Evolutionary conservation across 2,329 filamentous ascomycete genomes (phyloP).

Genomic region (Stachybotrys elegans): DNA sequence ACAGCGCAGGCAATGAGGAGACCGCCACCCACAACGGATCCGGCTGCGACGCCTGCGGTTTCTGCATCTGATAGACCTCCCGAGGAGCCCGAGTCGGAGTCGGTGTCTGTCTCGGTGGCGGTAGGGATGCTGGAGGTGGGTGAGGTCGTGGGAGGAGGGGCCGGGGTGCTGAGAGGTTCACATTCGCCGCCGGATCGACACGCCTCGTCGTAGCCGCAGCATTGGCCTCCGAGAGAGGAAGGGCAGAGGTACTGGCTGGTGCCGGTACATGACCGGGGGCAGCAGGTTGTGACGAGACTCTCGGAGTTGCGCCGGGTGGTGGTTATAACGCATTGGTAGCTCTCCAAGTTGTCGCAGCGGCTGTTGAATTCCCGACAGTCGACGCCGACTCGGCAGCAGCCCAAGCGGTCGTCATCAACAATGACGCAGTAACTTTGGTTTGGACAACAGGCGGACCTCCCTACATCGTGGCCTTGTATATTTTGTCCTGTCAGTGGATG

Average conservation of each 20-base stretch:
- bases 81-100: slow-evolving; percentile 9
- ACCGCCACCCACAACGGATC: slow-evolving; percentile 39
- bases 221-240: slow-evolving; percentile 37
- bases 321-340: slow-evolving; percentile 18
- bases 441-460: slow-evolving; percentile 34
- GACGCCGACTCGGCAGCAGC: slow-evolving; percentile 38
- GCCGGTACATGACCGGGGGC: slow-evolving; percentile 32
- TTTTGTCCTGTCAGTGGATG: too few species aligned
- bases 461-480: slow-evolving; percentile 35
- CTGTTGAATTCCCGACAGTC: slow-evolving; percentile 35
- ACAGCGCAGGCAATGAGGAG: slow-evolving; percentile 35
- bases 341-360: slow-evolving; percentile 26
- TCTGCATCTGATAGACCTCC: slow-evolving; percentile 40
- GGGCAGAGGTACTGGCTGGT: slow-evolving; percentile 42
- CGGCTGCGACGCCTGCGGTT: slow-evolving; percentile 53
- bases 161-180: slow-evolving; percentile 21
- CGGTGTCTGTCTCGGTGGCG: slow-evolving; percentile 20
- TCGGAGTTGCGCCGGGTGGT: slow-evolving; percentile 18
- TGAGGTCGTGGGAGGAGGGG: slow-evolving; percentile 15
- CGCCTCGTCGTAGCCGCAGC: slow-evolving; percentile 40
- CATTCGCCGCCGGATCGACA: slow-evolving; percentile 34
- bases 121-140: slow-evolving; percentile 25
- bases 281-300: slow-evolving; percentile 27
- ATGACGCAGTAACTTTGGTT: slow-evolving; percentile 43
- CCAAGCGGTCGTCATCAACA: slow-evolving; percentile 21